phyloP scores from a whole-genome alignment of 768 basidiomycete genomes.

The Megacollybia marginata region DNA sequence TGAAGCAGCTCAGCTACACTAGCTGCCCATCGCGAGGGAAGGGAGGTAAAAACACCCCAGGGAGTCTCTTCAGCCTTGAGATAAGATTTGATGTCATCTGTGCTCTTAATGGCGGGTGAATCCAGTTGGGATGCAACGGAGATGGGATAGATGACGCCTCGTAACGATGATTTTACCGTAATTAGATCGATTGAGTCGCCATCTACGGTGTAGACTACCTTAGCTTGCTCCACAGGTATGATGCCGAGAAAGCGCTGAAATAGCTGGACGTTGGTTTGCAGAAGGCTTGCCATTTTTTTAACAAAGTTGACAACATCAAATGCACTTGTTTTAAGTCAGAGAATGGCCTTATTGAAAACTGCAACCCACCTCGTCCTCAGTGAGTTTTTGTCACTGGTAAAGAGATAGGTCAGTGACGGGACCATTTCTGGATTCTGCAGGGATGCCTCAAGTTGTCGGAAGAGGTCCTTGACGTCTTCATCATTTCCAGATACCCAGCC shows the following conservation, averaged over 20 bases:
- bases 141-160: background rate
- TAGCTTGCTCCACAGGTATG: background rate
- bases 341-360: no score
- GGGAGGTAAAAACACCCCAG: background rate
- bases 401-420: no score
- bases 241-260: background rate
- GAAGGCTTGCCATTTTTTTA: background rate
- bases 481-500: no score
- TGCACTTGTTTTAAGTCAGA: no score
- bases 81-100: background rate
- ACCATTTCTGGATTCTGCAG: no score
- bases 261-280: background rate
- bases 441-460: no score
- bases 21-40: background rate
- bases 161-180: background rate
- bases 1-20: background rate
- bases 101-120: background rate
- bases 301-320: background rate
- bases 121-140: background rate
- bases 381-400: no score
- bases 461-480: no score
- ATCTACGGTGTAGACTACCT: background rate
- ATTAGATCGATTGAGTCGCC: background rate
- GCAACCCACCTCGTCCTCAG: no score
- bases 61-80: background rate